phyloP scores from a whole-genome alignment of 1,284 basidiomycete genomes.

The Cystobasidium slooffiae region DNA sequence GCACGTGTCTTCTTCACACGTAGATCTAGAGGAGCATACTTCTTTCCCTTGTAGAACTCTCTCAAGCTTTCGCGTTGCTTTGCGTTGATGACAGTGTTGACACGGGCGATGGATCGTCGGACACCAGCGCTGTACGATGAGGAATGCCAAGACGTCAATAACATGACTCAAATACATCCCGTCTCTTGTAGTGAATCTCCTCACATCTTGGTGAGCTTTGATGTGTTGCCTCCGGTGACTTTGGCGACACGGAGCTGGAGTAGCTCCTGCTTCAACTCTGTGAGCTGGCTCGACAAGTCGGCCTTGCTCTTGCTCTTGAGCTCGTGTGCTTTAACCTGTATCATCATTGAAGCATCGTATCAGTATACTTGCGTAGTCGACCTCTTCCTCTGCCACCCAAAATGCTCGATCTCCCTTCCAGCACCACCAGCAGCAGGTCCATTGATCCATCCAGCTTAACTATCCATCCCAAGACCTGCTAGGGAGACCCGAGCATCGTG shows the following conservation, averaged over 20 bases:
- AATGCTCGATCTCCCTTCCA: conserved; percentile 10
- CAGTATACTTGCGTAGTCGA: neutral
- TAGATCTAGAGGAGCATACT: conserved; percentile 95
- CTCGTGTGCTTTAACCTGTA: conserved; percentile 42
- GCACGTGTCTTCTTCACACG: conserved; percentile 98
- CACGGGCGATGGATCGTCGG: conserved; percentile 98
- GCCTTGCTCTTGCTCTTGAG: conserved; percentile 44
- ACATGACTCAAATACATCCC: conserved; percentile 9
- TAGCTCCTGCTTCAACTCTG: conserved; percentile 95
- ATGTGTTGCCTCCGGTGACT: conserved; percentile 92
- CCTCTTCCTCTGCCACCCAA: neutral
- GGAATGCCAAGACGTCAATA: neutral
- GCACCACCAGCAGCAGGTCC: neutral
- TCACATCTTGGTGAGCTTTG: conserved; percentile 97
- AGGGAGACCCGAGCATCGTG: conserved; percentile 2
- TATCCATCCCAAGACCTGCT: neutral
- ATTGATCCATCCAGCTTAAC: neutral
- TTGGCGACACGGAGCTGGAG: conserved; percentile 83
- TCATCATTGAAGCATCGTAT: neutral
- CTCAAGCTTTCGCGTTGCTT: conserved; percentile 96
- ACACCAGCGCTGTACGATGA: conserved; percentile 75
- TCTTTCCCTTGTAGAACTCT: conserved; percentile 98
- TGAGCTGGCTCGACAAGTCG: conserved; percentile 93
- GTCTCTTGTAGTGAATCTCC: conserved; percentile 55
- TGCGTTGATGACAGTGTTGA: conserved; percentile 97